Base-by-base conservation (phyloP, 2,329 filamentous ascomycete genomes). In the Epichloe baconii region DNA sequence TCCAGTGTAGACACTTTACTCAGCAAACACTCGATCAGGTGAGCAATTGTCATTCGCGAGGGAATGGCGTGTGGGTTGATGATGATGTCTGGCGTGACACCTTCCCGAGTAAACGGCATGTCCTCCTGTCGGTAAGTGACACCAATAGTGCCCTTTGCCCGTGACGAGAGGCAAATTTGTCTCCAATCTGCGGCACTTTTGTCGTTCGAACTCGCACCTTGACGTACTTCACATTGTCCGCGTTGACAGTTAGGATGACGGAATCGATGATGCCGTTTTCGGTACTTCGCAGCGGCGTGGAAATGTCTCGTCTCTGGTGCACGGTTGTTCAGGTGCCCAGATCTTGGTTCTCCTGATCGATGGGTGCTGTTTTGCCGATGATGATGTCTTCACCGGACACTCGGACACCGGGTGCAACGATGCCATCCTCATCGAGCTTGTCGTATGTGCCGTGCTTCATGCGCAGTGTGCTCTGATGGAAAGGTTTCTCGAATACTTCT, bases 41-140 rank as follows among this genome's bases (percentile, higher is more conserved):
- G 93, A 61, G 93, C 93, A 82, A 98, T 98, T 3, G 94, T 98
- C 93, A 98, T 98, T 80, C 93, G 93, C 51, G 93, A 98, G 0
- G 93, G 93, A 79, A 98, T 98, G 65, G 93, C 94, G 77, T 98
- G 93, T 1, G 93, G 93, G 69, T 98, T 98, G 76, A 98, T 97
- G 69, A 98, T 96, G 56, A 98, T 78, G 69, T 98, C 94, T 0
- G 94, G 93, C 0, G 85, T 86, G 49, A 98, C 79, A 61, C 94
- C 93, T 66, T 97, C 88, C 38, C 82, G 76, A 3, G 88, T 93
- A 68, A 98, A 98, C 0, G 94, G 94, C 94, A 98, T 98, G 64
- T 98, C 94, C 68, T 98, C 93, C 61, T 95, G 88, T 47, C 91
- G 83, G 69, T 94, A 98, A 1, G 93, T 97, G 58, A 98, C 91